Conservation (phyloP, 805 yeast species). For the Naumovozyma castellii region DNA sequence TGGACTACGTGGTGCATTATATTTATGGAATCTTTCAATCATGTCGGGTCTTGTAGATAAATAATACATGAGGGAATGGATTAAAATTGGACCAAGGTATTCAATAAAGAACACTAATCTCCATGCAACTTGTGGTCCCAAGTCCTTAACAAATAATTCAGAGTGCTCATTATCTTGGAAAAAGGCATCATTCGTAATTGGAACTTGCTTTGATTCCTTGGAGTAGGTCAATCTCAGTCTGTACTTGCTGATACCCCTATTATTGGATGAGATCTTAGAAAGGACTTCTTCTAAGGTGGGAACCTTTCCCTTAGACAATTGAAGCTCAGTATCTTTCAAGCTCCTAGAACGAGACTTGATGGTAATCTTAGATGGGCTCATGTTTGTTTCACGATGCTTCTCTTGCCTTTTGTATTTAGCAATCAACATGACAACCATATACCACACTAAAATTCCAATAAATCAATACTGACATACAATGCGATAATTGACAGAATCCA, state of each 20-base stretch:
- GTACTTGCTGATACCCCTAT: constrained; percentile 35
- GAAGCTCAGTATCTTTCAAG: constrained; percentile 39
- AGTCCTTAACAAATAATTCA: constrained; percentile 63
- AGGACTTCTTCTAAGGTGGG: constrained; percentile 38
- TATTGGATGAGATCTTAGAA: constrained; percentile 35
- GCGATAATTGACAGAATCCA: too few species aligned
- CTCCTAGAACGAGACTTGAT: constrained; percentile 55
- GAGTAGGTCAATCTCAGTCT: constrained; percentile 48
- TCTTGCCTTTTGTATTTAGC: too few species aligned
- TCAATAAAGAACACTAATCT: constrained; percentile 80
- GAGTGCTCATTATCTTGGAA: constrained; percentile 30
- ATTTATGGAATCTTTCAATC: constrained; percentile 8
- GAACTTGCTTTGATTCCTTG: constrained; percentile 28
- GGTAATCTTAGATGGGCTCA: constrained; percentile 21
- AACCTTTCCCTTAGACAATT: constrained; percentile 24
- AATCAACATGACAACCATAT: too few species aligned
- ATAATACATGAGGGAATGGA: constrained; percentile 63
- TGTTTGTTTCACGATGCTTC: not conserved
- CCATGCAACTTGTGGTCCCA: constrained; percentile 93
- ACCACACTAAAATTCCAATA: too few species aligned
- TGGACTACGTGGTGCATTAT: constrained; percentile 12
- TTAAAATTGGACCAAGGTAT: constrained; percentile 78
- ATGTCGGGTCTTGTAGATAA: constrained; percentile 17
- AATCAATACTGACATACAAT: too few species aligned
- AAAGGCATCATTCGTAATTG: constrained; percentile 19